Conservation (phyloP, 1,284 basidiomycete species). For the Phellopilus nigrolimitatus region DNA sequence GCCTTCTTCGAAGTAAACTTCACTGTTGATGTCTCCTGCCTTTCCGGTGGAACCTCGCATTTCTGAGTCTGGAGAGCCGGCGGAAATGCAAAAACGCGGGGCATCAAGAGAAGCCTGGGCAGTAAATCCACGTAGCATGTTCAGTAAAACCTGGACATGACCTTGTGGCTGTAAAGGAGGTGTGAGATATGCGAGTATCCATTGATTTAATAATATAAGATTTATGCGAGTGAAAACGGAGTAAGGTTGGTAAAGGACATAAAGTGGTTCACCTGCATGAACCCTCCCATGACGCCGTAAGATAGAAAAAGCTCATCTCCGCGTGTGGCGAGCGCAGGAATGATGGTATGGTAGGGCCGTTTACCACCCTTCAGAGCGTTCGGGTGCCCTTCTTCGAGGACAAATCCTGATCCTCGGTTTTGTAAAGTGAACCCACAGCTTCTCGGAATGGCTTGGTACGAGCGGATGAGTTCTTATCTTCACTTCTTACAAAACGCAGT, state of each 20-base stretch:
- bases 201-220: too few species aligned
- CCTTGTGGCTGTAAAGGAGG: slow-evolving; percentile 77
- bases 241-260: background rate
- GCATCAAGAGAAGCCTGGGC: slow-evolving; percentile 86
- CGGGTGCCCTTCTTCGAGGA: slow-evolving; percentile 74
- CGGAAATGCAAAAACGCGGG: slow-evolving; percentile 92
- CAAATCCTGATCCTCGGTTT: slow-evolving; percentile 87
- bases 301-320: slow-evolving; percentile 82
- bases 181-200: too few species aligned
- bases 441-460: slow-evolving; percentile 68
- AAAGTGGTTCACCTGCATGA: slow-evolving; percentile 69
- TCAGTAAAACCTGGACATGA: slow-evolving; percentile 91
- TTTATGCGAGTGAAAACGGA: slow-evolving; percentile 6
- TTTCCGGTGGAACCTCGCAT: slow-evolving; percentile 38
- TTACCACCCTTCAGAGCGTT: slow-evolving; percentile 82
- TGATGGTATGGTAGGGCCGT: slow-evolving; percentile 94
- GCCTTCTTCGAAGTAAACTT: slow-evolving; percentile 86
- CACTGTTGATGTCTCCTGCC: slow-evolving; percentile 70
- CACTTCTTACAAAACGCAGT: background rate
- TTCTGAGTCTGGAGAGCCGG: slow-evolving; percentile 68
- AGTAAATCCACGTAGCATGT: slow-evolving; percentile 81
- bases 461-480: slow-evolving; percentile 15
- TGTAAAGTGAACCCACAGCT: slow-evolving; percentile 96
- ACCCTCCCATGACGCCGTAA: slow-evolving; percentile 93
- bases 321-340: slow-evolving; percentile 84